A percentile compares a stretch with the other conserved stretches of the same genome.
Evolutionary conservation across 495 filamentous ascomycete genomes (phyloP).

Genomic region (Neurospora hispaniola): DNA sequence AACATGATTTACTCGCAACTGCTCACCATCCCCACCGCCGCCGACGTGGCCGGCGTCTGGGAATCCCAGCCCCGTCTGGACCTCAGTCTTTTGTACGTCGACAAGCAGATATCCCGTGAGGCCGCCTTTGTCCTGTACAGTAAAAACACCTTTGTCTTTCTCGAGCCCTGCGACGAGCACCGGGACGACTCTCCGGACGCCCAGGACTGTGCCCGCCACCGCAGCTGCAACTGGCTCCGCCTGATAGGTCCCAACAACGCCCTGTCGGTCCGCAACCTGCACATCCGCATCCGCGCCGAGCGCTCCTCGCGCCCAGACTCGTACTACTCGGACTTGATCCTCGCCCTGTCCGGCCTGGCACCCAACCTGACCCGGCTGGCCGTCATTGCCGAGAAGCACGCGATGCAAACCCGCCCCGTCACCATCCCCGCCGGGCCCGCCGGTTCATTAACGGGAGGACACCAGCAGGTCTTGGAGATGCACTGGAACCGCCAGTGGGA

Average conservation of each 20-base stretch:
- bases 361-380: conserved; percentile 7
- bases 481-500: conserved; percentile 1
- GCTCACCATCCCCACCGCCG: neutral
- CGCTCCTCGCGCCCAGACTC: neutral
- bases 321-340: conserved; percentile 3
- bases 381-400: conserved; percentile 6
- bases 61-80: neutral
- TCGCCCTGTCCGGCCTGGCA: neutral
- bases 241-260: conserved; percentile 1
- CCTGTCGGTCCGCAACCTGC: conserved; percentile 5
- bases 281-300: conserved; percentile 10
- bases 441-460: neutral
- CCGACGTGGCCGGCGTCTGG: neutral
- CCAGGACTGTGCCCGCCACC: neutral
- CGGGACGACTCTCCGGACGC: neutral
- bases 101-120: conserved; percentile 6
- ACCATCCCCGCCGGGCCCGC: neutral
- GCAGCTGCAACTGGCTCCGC: conserved; percentile 1
- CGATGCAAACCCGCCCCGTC: neutral
- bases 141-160: conserved; percentile 12
- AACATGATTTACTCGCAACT: neutral
- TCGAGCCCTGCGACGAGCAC: conserved; percentile 11
- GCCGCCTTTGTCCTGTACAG: conserved; percentile 9
- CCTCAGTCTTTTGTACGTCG: conserved; percentile 6
- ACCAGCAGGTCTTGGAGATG: neutral